Evolutionary conservation across 768 basidiomycete genomes (phyloP).

Genomic region (Suillus alpinus): DNA sequence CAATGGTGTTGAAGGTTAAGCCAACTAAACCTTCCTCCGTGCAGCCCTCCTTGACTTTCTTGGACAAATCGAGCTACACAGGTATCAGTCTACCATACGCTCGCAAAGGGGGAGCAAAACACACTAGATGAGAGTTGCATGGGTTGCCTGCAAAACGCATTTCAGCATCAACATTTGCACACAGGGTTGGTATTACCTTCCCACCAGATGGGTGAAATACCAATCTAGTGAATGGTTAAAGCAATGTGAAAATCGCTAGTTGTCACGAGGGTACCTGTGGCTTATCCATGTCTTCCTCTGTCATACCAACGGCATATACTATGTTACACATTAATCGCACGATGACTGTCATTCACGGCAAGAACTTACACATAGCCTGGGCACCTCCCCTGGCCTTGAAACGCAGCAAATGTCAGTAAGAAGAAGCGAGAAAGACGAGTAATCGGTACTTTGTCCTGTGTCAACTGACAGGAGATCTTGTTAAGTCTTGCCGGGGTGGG

Average conservation of each 20-base stretch:
- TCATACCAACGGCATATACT: conserved; percentile 77
- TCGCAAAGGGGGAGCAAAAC: conserved; percentile 15
- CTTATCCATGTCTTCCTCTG: conserved; percentile 79
- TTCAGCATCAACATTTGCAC: not conserved
- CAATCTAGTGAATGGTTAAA: conserved; percentile 50
- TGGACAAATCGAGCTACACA: conserved; percentile 71
- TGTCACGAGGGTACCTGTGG: conserved; percentile 55
- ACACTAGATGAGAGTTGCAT: conserved; percentile 79
- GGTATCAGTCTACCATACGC: conserved; percentile 1
- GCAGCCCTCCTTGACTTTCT: conserved; percentile 80
- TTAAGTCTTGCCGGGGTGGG: conserved; percentile 53
- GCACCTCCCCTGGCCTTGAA: conserved; percentile 64
- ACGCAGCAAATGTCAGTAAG: not conserved
- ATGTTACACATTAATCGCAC: not conserved
- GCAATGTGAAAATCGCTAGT: not conserved
- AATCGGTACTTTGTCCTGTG: conserved; percentile 65
- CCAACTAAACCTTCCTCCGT: conserved; percentile 78
- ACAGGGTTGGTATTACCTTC: conserved; percentile 51
- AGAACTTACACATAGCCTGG: conserved; percentile 77
- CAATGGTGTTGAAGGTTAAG: conserved; percentile 81
- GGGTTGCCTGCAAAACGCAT: conserved; percentile 59
- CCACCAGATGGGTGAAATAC: conserved; percentile 90
- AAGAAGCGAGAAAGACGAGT: conserved; percentile 3
- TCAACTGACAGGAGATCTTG: conserved; percentile 70
- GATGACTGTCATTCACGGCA: not conserved